Conservation (phyloP, 192 early-diverging fungal species). For the Coemansia brasiliensis region DNA sequence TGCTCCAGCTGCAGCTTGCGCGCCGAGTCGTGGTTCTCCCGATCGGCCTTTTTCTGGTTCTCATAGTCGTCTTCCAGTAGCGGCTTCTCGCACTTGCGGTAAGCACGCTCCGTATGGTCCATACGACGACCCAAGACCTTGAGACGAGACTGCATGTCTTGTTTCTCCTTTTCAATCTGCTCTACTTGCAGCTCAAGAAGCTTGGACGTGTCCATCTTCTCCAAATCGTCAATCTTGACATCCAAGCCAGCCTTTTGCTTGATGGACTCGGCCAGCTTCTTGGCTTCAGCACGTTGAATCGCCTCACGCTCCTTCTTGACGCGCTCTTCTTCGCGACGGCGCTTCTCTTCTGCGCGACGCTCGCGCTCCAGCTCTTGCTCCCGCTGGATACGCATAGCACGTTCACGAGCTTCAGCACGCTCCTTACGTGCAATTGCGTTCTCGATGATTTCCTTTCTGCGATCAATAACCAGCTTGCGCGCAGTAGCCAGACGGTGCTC, state of each 20-base stretch:
- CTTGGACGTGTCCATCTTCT: conserved; percentile 75
- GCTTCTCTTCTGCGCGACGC: conserved; percentile 82
- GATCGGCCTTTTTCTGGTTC: conserved; percentile 81
- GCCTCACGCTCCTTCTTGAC: conserved; percentile 71
- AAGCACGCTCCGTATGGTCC: conserved; percentile 93
- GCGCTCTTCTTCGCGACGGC: conserved; percentile 81
- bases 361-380: conserved; percentile 82
- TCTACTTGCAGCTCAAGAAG: conserved; percentile 84
- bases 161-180: conserved; percentile 88
- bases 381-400: conserved; percentile 65
- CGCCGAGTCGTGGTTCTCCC: conserved; percentile 73
- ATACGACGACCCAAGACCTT: conserved; percentile 72
- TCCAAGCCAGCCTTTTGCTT: conserved; percentile 65
- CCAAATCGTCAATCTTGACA: conserved; percentile 70
- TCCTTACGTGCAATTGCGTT: conserved; percentile 73
- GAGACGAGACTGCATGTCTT: conserved; percentile 75
- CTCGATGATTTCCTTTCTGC: conserved; percentile 75
- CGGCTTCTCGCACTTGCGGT: conserved; percentile 87
- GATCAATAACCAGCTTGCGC: conserved; percentile 87
- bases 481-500: conserved; percentile 78
- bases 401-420: conserved; percentile 81
- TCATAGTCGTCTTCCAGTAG: conserved; percentile 90
- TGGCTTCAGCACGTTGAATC: conserved; percentile 79
- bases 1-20: conserved; percentile 68
- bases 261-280: conserved; percentile 79